Base-by-base conservation (phyloP, 108 stramenopile genomes). In the Stephanodiscus minutulus region DNA sequence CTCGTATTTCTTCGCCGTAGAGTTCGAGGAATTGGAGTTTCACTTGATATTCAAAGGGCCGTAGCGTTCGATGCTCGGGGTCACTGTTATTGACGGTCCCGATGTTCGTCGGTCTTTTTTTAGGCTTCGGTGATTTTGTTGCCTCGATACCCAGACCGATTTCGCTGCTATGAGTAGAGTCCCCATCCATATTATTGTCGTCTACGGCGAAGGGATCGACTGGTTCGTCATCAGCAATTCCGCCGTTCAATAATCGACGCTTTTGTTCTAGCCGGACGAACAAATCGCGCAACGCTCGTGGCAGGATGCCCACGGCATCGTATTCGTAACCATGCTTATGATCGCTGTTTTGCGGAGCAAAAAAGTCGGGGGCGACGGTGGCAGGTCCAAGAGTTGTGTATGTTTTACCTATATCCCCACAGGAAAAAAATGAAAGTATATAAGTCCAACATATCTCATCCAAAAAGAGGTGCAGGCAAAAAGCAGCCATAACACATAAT, bases 1-100 rank as follows among this genome's bases (percentile, higher is more conserved):
- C 99, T 31, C 93, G 83, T 58, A 99, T 88, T 47, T 97, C 90
- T 73, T 93, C 89, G 35, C 92, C 92, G 64, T 93, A 93, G 0
- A 93, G 68, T 80, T 93, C 92, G 55, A 93, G 70, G 80, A 93
- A 93, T 76, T 93, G 90, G 22, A 94, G 71, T 54, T 85, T 74
- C 7, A 94, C 87, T 57, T 85, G 70, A 62, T 74, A 87, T 43
- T 86, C 78, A 65, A 81, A 89, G 60, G 52, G 41, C 37, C 10
- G 54, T 35, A 58, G 73, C 5, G 54, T 49, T 44, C 21, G 48
- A 27, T 54, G 58, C 24, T n/a, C n/a, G n/a, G n/a, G n/a, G n/a
- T n/a, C n/a, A n/a, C n/a, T n/a, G n/a, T n/a, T n/a, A n/a, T n/a
- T n/a, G n/a, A n/a, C n/a, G n/a, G n/a, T n/a, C n/a, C 25, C 4